Evolutionary conservation across 805 yeast species (phyloP), one percentile per base, ranked within the genome.

Genomic region (Candida caryicola): DNA sequence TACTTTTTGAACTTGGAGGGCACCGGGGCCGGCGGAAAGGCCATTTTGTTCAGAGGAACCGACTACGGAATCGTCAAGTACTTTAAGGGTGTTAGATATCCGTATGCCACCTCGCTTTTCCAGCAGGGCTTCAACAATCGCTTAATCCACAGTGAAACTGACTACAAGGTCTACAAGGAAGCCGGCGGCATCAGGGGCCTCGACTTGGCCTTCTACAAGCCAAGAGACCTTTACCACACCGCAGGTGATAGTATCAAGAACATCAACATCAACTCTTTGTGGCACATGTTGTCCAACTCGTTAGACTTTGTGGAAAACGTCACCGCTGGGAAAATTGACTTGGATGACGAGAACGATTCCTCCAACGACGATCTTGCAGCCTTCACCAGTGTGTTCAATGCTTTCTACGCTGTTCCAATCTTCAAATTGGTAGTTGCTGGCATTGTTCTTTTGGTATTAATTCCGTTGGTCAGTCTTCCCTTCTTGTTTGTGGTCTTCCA

Each of bases 21-120:
- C 13, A 86, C 96, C 0, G 96, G 96, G 2, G 84, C 93, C 1
- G 96, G 96, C 17, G 90, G 93, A 3, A 78, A 83, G 47, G 85
- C 96, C 1, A 71, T 86, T 15, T 63, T 89, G 34, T 88, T 90
- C 58, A 74, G 96, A 59, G 81, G 89, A n/a, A 79, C 95, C 0
- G 95, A 88, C 54, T 73, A 72, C 44, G 85, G 85, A 1, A 77
- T 87, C 9, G 78, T 84, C 1, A 74, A 75, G 43, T 73, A 77
- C 46, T 74, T 75, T 45, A 58, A 69, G 16, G 69, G 71, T 3
- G 90, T 78, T 1, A 63, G 76, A 40, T 67, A 67, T 32, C 96
- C 96, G 0, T 87, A 79, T 64, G 96, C 85, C 3, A 77, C 79
- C 39, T 86, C 95, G 0, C 59, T 88, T 8, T 82, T 81, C 60